phyloP scores from a whole-genome alignment of 179 eudicot genomes.

The Spinacia oleracea region DNA sequence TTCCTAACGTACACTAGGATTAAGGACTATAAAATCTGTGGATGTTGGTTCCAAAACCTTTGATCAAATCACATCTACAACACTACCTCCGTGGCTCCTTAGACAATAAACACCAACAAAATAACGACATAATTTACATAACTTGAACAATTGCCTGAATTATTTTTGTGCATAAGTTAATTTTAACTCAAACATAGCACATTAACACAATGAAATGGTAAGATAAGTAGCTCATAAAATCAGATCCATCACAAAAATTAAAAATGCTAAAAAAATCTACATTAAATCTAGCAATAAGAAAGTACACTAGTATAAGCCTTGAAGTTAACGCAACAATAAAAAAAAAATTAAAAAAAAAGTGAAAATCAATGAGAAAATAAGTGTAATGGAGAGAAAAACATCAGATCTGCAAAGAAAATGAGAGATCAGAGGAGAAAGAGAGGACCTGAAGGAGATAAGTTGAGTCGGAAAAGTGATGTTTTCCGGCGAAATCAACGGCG shows the following conservation, averaged over 20 bases:
- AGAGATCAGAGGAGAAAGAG: conserved; percentile 15
- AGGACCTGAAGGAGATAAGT: not conserved
- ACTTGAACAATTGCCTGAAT: not conserved
- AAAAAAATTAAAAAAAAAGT: not conserved
- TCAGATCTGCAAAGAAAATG: conserved; percentile 37
- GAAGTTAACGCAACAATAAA: not conserved
- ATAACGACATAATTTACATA: not conserved
- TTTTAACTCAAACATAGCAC: not conserved
- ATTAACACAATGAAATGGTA: not conserved
- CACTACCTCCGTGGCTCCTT: too few species aligned
- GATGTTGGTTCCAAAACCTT: not conserved
- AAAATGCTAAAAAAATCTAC: not conserved
- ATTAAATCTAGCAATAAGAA: conserved; percentile 11
- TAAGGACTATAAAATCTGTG: not conserved
- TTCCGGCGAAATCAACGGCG: conserved; percentile 25
- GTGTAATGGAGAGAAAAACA: not conserved
- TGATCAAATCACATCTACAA: too few species aligned
- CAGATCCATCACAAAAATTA: conserved; percentile 19
- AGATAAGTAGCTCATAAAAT: conserved; percentile 14
- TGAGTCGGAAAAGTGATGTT: conserved; percentile 10
- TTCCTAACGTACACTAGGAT: not conserved
- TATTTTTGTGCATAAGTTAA: not conserved
- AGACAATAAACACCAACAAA: too few species aligned
- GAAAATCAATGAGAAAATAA: not conserved
- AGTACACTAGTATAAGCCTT: not conserved